A percentile compares a stretch with the other conserved stretches of the same genome.
Evolutionary conservation across 2,329 filamentous ascomycete genomes (phyloP).

Genomic region (Onygenales sp.): DNA sequence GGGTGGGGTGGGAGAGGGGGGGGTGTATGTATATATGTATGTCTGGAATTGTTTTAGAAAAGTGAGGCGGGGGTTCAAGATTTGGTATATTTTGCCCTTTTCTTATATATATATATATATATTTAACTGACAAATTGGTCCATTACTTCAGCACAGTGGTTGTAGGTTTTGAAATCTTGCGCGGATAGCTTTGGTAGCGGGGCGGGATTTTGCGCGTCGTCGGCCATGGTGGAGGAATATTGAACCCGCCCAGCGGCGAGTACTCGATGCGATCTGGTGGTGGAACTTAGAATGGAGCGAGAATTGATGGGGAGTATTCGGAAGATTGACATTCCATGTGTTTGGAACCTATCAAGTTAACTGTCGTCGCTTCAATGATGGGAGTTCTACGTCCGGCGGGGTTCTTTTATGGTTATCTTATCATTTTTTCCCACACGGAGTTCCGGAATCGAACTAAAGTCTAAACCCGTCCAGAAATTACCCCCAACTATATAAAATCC

Average conservation of each 20-base stretch:
- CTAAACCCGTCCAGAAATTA: no score
- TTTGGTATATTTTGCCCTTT: not conserved
- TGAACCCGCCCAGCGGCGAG: no score
- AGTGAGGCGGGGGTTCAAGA: not conserved
- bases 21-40: not conserved
- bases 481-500: no score
- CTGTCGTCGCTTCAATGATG: no score
- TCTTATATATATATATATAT: not conserved
- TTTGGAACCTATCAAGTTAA: no score
- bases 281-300: no score
- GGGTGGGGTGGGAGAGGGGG: slow-evolving; percentile 1
- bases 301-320: not conserved
- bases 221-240: not conserved
- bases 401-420: no score
- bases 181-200: slow-evolving; percentile 53
- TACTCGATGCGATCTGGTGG: no score
- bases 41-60: not conserved
- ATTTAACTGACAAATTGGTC: slow-evolving; percentile 51
- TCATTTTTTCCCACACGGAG: no score
- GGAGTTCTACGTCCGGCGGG: no score
- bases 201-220: not conserved
- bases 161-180: slow-evolving; percentile 60
- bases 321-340: not conserved
- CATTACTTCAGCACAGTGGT: slow-evolving; percentile 67
- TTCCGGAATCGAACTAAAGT: no score